These are phyloP conservation scores for Zarea fungicola DNA, from an alignment of 2,329 filamentous ascomycete genomes.

Conservation along the genomic window DNA sequence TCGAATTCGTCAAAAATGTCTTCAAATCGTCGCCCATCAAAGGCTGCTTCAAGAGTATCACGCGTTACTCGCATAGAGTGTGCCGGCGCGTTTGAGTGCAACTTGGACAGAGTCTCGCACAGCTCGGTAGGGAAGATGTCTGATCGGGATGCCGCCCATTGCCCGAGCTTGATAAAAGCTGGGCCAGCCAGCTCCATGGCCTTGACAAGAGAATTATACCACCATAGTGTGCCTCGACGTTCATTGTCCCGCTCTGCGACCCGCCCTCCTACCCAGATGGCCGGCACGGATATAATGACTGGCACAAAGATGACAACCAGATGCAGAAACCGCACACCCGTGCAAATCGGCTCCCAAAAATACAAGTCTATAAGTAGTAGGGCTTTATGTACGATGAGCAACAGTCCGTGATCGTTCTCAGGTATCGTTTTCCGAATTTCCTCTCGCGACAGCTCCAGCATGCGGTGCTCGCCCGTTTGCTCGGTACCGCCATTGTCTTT, in stretches of 20 bases:
- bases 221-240: slow-evolving; percentile 80
- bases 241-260: slow-evolving; percentile 64
- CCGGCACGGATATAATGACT: slow-evolving; percentile 73
- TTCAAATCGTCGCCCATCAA: slow-evolving; percentile 72
- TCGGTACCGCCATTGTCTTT: slow-evolving; percentile 43
- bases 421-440: slow-evolving; percentile 69
- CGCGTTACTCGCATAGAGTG: slow-evolving; percentile 80
- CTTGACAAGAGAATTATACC: slow-evolving; percentile 83
- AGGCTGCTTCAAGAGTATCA: slow-evolving; percentile 72
- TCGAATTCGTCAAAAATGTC: slow-evolving; percentile 97
- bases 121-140: slow-evolving; percentile 94
- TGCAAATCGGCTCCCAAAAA: slow-evolving; percentile 81
- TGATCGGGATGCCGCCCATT: slow-evolving; percentile 95
- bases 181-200: slow-evolving; percentile 92
- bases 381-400: slow-evolving; percentile 52
- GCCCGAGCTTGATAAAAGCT: slow-evolving; percentile 97
- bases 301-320: slow-evolving; percentile 86
- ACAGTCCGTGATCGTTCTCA: slow-evolving; percentile 55
- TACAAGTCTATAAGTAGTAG: slow-evolving; percentile 65
- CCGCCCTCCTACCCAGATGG: slow-evolving; percentile 70
- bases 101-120: slow-evolving; percentile 87
- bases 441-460: slow-evolving; percentile 74
- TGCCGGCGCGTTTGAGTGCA: slow-evolving; percentile 91
- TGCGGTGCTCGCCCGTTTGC: slow-evolving; percentile 74
- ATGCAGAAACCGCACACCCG: slow-evolving; percentile 81